A percentile compares a stretch with the other conserved stretches of the same genome.
phyloP scores from a whole-genome alignment of 345 rosid genomes.

The Populus euphratica region DNA sequence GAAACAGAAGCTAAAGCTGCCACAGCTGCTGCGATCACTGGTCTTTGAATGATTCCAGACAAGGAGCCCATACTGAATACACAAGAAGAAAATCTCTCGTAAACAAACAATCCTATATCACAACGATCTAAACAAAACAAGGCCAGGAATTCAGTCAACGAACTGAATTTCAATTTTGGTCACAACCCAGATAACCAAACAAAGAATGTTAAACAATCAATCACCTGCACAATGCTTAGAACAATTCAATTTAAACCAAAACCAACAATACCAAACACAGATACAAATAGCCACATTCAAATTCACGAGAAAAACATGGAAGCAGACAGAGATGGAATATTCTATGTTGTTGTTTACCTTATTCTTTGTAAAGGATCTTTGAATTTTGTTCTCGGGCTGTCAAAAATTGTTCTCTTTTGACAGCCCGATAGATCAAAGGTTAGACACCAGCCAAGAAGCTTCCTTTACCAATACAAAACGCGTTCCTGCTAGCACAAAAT shows the following conservation, averaged over 20 bases:
- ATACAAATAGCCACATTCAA: background rate
- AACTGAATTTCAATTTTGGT: background rate
- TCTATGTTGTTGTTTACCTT: background rate
- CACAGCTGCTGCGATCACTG: constrained; percentile 79
- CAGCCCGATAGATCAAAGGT: constrained; percentile 16
- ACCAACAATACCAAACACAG: background rate
- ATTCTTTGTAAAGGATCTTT: background rate
- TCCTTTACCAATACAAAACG: background rate
- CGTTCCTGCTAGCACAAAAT: constrained; percentile 5
- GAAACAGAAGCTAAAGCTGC: constrained; percentile 74
- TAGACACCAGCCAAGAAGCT: constrained; percentile 1
- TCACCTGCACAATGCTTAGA: constrained; percentile 1
- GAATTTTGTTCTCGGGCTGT: constrained; percentile 20
- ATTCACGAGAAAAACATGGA: background rate
- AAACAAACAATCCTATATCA: background rate
- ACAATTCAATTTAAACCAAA: background rate
- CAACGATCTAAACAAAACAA: background rate
- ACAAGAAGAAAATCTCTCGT: constrained; percentile 31
- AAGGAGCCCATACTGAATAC: constrained; percentile 62
- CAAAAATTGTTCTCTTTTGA: constrained; percentile 12
- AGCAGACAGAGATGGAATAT: background rate
- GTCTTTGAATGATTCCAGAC: constrained; percentile 76
- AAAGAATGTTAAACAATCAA: background rate
- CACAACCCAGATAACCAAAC: background rate
- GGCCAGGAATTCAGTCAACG: background rate